Conservation (phyloP, 495 filamentous ascomycete species). For the Apiosordaria backusii region DNA sequence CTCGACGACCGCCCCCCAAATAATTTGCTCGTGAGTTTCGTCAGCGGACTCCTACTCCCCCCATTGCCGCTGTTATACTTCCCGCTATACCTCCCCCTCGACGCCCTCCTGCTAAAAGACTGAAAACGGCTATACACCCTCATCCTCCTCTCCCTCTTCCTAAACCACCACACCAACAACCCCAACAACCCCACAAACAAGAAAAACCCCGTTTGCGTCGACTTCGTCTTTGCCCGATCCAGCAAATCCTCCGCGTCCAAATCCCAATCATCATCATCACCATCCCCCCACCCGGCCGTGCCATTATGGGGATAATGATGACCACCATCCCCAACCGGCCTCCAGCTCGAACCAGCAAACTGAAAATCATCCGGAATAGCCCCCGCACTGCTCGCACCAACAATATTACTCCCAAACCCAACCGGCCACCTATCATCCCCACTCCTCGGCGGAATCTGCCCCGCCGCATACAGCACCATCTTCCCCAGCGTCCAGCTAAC, state of each 20-base stretch:
- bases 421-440: conserved; percentile 63
- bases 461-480: conserved; percentile 94
- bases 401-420: conserved; percentile 79
- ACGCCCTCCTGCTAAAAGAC: conserved; percentile 48
- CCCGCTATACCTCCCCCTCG: conserved; percentile 52
- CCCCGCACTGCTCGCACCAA: conserved; percentile 23
- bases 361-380: conserved; percentile 74
- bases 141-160: conserved; percentile 66
- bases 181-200: conserved; percentile 62
- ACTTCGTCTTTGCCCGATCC: conserved; percentile 59
- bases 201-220: conserved; percentile 70
- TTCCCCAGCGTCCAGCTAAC: conserved; percentile 99
- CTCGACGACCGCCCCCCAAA: conserved; percentile 45
- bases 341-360: conserved; percentile 65
- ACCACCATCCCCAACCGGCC: conserved; percentile 22
- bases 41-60: conserved; percentile 45
- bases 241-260: conserved; percentile 60
- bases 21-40: conserved; percentile 55
- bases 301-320: conserved; percentile 14
- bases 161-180: conserved; percentile 55
- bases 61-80: conserved; percentile 18
- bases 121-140: conserved; percentile 59
- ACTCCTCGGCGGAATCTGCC: conserved; percentile 67
- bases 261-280: conserved; percentile 63
- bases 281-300: conserved; percentile 36